Base-by-base conservation (phyloP, 768 basidiomycete genomes). In the Agaricus subrufescens region DNA sequence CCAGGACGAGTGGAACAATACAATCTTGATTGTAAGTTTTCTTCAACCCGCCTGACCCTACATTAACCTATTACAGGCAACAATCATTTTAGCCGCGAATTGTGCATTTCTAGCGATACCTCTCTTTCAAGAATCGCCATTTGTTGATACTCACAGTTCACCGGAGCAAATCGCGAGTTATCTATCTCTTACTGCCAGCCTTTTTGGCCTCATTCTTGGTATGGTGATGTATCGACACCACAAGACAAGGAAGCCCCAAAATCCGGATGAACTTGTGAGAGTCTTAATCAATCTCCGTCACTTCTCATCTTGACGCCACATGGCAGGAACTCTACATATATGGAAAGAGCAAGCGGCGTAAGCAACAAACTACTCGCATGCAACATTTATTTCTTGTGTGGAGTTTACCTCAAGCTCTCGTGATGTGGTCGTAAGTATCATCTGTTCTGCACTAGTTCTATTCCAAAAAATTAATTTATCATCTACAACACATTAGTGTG, bases 331-430 rank as follows among this genome's bases (percentile, higher is more conserved):
- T 12, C 1, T 47, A 56, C 40, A 25, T 56, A 3, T 49, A 12
- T 42, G 40, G 40, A 19, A 43, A 56, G 4, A 12, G 43, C 34
- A 34, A 12, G 1, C 34, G 37, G 37, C 5, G 27, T 4, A 39
- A 15, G 9, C 39, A 39, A 34, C 19, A 19, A 19, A n/a, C 23
- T 31, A 38, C 42, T 27, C 46, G 46, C 3, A 29, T 49, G 10
- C 44, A 56, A 25, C 54, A 56, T 34, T 37, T 56, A 29, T 46
- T 49, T 5, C 46, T 56, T 23, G 42, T 56, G 19, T 49, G 46
- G 54, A 56, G 54, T 15, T 43, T 56, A 30, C 54, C 54, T 14
- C 48, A 56, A 23, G 47, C 47, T 2, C 54, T 56, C n/a, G 40
- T 56, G 9, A 38, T 49, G 40, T 56, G 54, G 54, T 56, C 54